Conservation (phyloP, 2,329 filamentous ascomycete species). For the Curvularia verruculosa region DNA sequence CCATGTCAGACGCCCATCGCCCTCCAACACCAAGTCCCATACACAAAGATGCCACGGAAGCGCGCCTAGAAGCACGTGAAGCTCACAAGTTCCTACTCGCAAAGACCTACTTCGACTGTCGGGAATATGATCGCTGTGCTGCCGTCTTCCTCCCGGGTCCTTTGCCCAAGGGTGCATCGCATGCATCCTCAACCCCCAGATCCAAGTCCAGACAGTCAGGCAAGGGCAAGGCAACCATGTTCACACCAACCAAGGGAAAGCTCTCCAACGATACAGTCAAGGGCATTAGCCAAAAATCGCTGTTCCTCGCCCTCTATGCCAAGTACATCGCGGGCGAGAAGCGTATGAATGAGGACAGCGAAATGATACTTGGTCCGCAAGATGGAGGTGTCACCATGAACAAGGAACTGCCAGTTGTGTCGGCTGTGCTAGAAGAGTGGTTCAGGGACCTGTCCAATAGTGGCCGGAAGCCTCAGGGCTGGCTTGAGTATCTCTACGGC, state of each 20-base stretch:
- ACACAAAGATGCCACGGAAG: constrained; percentile 72
- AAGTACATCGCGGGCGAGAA: constrained; percentile 95
- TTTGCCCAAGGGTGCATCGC: constrained; percentile 70
- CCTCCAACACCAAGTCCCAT: constrained; percentile 54
- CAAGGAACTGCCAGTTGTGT: constrained; percentile 79
- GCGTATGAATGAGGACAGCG: constrained; percentile 91
- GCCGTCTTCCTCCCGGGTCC: constrained; percentile 84
- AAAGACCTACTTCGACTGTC: constrained; percentile 93
- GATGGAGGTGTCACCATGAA: constrained; percentile 86
- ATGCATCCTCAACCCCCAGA: constrained; percentile 50
- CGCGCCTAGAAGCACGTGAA: constrained; percentile 77
- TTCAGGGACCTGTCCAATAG: constrained; percentile 68
- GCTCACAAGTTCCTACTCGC: constrained; percentile 84
- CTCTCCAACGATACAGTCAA: constrained; percentile 49
- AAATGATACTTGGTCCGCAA: constrained; percentile 94
- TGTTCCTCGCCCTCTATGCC: constrained; percentile 91
- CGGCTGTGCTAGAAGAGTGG: constrained; percentile 79
- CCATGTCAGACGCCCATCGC: constrained; percentile 61
- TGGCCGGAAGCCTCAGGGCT: constrained; percentile 77
- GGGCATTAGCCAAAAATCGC: constrained; percentile 80
- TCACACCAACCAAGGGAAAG: constrained; percentile 47
- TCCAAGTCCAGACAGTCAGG: constrained; percentile 46
- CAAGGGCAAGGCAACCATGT: constrained; percentile 66
- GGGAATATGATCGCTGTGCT: constrained; percentile 92
- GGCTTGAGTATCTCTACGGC: constrained; percentile 91